Evolutionary conservation across 2,329 filamentous ascomycete genomes (phyloP), one percentile per base, ranked within the genome.

Genomic region (Gaeumannomyces tritici): DNA sequence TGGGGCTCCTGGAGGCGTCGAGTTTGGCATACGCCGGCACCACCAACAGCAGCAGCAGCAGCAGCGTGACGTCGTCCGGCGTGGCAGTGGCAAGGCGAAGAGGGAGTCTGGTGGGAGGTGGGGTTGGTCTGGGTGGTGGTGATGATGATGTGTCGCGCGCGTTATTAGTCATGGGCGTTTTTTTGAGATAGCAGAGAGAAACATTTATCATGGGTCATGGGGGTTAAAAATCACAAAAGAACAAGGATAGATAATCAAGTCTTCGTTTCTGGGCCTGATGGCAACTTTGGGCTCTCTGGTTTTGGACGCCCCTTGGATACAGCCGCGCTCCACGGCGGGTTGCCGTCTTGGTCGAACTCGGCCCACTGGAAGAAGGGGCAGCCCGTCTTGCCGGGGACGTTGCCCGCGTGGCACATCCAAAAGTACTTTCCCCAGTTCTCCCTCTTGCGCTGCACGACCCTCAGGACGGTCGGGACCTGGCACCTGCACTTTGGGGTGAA

Each of bases 371-470:
- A 96, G 69, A 89, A 95, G 0, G 82, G 78, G 70, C 92, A 96
- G 6, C 83, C 86, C 54, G 85, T 75, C 75, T 81, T 88, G 58
- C 84, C 88, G 0, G 88, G 88, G 2, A 87, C 81, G 69, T 87
- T 90, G 8, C 88, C 86, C 0, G 86, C 85, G 74, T 96, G 85
- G 69, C 95, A 98, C 89, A 93, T 95, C 91, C 92, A 96, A 75
- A 96, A 95, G 72, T 98, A 75, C 68, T 82, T 55, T n/a, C 60
- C 93, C 66, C 85, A 80, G 62, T 86, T 93, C 67, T 89, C 89
- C 67, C 82, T 86, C 74, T 89, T 92, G 70, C 81, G 86, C 75
- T 93, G 91, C 21, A 93, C 91, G 55, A 91, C 92, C 56, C 91
- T 81, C 65, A 98, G 76, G 11, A 89, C 79, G 35, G 80, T 78